Percentiles rank a stretch among this genome's conserved stretches.
Evolutionary conservation across 768 basidiomycete genomes (phyloP).

Genomic region (Lentinula sp.): DNA sequence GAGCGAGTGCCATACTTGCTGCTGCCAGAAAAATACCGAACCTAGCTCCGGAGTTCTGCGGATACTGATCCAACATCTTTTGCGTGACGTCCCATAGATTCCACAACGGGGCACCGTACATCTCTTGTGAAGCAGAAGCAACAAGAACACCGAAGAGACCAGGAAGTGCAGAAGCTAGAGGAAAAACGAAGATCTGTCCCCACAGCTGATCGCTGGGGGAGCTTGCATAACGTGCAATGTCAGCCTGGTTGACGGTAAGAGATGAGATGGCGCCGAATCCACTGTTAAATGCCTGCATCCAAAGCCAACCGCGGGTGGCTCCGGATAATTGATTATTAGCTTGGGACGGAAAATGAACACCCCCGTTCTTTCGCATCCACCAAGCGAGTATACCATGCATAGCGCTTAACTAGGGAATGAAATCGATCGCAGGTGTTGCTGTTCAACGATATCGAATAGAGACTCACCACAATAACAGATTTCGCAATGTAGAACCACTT

Average conservation of each 20-base stretch:
- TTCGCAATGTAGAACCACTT: constrained; percentile 9
- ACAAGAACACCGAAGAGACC: constrained; percentile 8
- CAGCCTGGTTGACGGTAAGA: constrained; percentile 9
- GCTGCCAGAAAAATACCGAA: constrained; percentile 8
- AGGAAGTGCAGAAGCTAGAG: constrained; percentile 8
- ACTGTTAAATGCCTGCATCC: constrained; percentile 9
- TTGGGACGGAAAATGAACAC: constrained; percentile 3
- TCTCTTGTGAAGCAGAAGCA: constrained; percentile 6
- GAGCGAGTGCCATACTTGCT: constrained; percentile 9
- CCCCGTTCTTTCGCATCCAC: constrained; percentile 9
- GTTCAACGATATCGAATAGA: not conserved
- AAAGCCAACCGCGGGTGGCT: constrained; percentile 4
- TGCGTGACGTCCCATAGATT: constrained; percentile 11
- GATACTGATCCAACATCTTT: constrained; percentile 8
- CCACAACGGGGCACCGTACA: constrained; percentile 8
- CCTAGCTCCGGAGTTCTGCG: constrained; percentile 5
- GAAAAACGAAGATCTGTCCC: constrained; percentile 9
- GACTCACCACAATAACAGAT: constrained; percentile 8
- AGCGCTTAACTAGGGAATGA: not conserved
- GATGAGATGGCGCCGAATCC: constrained; percentile 9
- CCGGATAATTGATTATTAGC: not conserved
- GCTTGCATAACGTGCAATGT: constrained; percentile 9
- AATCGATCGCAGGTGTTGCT: not conserved
- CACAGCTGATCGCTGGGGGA: constrained; percentile 8
- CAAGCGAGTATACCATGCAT: constrained; percentile 10